A percentile compares a stretch with the other conserved stretches of the same genome.
These are phyloP conservation scores for Neoboletus magnificus DNA, from an alignment of 768 basidiomycete species.

Conservation along the genomic window DNA sequence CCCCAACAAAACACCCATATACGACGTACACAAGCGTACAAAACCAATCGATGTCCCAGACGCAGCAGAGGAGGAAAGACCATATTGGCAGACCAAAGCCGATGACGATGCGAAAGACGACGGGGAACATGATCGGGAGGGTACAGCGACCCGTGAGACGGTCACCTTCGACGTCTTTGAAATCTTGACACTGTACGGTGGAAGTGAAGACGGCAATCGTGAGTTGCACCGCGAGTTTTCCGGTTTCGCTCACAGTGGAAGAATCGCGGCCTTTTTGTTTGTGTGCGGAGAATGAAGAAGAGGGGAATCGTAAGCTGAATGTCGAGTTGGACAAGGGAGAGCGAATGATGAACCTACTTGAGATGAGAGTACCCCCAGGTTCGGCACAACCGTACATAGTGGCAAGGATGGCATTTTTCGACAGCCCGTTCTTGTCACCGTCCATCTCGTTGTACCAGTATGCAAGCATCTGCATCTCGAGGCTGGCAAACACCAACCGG, in stretches of 20 bases:
- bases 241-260: slow-evolving; percentile 26
- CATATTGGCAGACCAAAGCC: slow-evolving; percentile 36
- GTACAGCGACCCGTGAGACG: slow-evolving; percentile 37
- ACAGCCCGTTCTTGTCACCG: slow-evolving; percentile 37
- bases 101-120: slow-evolving; percentile 33
- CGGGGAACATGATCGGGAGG: slow-evolving; percentile 43
- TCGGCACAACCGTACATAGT: slow-evolving; percentile 37
- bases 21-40: slow-evolving; percentile 28
- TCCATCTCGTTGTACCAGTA: slow-evolving; percentile 39
- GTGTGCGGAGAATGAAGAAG: not conserved
- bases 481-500: slow-evolving; percentile 33
- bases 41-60: slow-evolving; percentile 36
- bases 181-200: slow-evolving; percentile 50
- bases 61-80: slow-evolving; percentile 33
- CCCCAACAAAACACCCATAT: slow-evolving; percentile 34
- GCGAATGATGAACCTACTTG: slow-evolving; percentile 25
- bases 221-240: slow-evolving; percentile 31
- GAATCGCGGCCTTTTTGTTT: slow-evolving; percentile 23
- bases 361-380: slow-evolving; percentile 37
- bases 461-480: slow-evolving; percentile 32
- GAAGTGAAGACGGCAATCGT: slow-evolving; percentile 41
- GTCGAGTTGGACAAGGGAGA: not conserved
- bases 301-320: not conserved
- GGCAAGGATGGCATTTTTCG: slow-evolving; percentile 39
- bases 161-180: slow-evolving; percentile 45